Evolutionary conservation across 306 rosid species (phyloP).

Genomic region (Vigna trinervia): DNA sequence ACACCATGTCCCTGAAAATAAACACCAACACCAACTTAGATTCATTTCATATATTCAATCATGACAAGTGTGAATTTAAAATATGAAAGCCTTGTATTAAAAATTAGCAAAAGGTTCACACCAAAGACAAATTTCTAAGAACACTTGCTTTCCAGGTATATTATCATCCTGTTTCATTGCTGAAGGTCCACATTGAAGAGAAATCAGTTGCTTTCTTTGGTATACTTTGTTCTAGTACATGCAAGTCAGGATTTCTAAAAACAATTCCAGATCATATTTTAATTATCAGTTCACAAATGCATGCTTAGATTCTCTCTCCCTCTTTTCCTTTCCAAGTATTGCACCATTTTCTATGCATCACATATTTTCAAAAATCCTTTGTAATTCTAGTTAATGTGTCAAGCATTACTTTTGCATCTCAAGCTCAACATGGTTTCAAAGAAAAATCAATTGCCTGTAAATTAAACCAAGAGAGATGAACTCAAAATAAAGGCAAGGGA

Average conservation of each 20-base stretch:
- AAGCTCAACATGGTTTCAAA: background rate
- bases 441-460: background rate
- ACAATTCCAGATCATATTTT: background rate
- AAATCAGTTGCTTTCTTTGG: conserved; percentile 15
- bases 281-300: background rate
- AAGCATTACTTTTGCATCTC: background rate
- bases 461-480: conserved; percentile 30
- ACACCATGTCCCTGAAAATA: conserved; percentile 85
- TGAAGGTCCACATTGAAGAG: background rate
- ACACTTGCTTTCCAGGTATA: background rate
- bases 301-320: background rate
- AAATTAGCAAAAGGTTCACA: conserved; percentile 33
- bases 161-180: background rate
- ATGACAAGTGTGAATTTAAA: conserved; percentile 28
- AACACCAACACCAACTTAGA: conserved; percentile 40
- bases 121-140: background rate
- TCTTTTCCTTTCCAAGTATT: background rate
- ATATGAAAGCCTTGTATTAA: conserved; percentile 14
- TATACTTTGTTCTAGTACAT: conserved; percentile 13
- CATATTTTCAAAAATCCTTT: conserved; percentile 3
- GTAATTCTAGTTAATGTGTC: conserved; percentile 11
- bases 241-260: background rate
- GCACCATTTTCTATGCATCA: background rate
- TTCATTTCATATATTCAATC: conserved; percentile 32
- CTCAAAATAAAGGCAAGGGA: conserved; percentile 9